Percentiles rank a stretch among this genome's conserved stretches.
Evolutionary conservation across 176 grass and related monocot genomes (phyloP).

Genomic region (Carex scoparia): DNA sequence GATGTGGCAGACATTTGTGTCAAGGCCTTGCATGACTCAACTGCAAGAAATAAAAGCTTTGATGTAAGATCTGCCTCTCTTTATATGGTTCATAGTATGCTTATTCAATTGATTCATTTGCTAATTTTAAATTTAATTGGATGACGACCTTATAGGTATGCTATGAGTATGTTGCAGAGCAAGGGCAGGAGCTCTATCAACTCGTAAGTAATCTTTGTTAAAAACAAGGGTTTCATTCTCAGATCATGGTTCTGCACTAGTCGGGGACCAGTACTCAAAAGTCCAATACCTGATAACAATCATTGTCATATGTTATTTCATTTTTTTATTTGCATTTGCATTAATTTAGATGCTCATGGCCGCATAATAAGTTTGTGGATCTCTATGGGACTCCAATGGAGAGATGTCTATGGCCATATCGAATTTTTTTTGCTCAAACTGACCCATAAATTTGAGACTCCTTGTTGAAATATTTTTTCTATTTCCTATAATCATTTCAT

Average conservation of each 20-base stretch:
- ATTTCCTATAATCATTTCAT: not conserved
- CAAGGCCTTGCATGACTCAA: slow-evolving; percentile 94
- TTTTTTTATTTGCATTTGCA: slow-evolving; percentile 1
- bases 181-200: slow-evolving; percentile 82
- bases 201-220: slow-evolving; percentile 52
- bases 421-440: not conserved
- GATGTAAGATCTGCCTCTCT: slow-evolving; percentile 54
- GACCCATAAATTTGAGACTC: not conserved
- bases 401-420: not conserved
- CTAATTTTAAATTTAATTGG: slow-evolving; percentile 10
- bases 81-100: not conserved
- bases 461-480: not conserved
- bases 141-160: slow-evolving; percentile 51
- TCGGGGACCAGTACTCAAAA: not conserved
- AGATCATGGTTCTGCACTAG: not conserved
- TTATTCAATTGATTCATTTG: not conserved
- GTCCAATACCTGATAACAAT: not conserved
- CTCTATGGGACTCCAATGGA: not conserved
- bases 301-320: not conserved
- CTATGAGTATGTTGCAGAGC: slow-evolving; percentile 82
- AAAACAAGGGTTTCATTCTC: not conserved
- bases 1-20: slow-evolving; percentile 99
- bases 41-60: slow-evolving; percentile 98
- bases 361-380: not conserved
- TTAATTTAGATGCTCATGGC: not conserved